Evolutionary conservation across 2,329 filamentous ascomycete species (phyloP).

Genomic region (Amauroascus verrucosus): DNA sequence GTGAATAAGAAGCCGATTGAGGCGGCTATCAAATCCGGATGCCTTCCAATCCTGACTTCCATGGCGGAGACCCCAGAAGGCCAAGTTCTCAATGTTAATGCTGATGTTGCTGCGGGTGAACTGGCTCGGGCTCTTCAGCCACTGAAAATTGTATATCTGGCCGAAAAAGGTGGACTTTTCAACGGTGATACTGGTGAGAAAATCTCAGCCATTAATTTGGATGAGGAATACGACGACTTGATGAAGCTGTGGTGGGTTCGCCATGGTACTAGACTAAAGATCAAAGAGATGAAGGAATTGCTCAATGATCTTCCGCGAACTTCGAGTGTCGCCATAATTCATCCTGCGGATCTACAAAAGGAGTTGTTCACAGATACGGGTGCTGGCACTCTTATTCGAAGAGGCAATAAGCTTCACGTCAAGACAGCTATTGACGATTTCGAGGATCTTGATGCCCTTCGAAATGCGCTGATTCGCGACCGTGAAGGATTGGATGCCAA

Average conservation of each 20-base stretch:
- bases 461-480: slow-evolving; percentile 71
- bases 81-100: slow-evolving; percentile 92
- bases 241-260: slow-evolving; percentile 93
- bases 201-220: slow-evolving; percentile 93
- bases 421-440: slow-evolving; percentile 64
- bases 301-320: slow-evolving; percentile 78
- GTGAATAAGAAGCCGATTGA: slow-evolving; percentile 88
- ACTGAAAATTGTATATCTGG: slow-evolving; percentile 96
- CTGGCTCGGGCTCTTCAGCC: slow-evolving; percentile 80
- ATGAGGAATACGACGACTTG: slow-evolving; percentile 87
- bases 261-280: slow-evolving; percentile 91
- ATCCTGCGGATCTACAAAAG: slow-evolving; percentile 89
- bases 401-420: slow-evolving; percentile 78
- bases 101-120: slow-evolving; percentile 90
- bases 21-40: slow-evolving; percentile 79
- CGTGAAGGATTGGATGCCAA: slow-evolving; percentile 70
- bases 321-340: slow-evolving; percentile 94
- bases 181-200: slow-evolving; percentile 89
- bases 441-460: slow-evolving; percentile 63
- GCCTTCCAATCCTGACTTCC: slow-evolving; percentile 85
- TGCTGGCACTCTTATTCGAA: slow-evolving; percentile 81
- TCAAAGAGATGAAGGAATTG: slow-evolving; percentile 92
- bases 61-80: slow-evolving; percentile 92
- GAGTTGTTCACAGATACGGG: slow-evolving; percentile 95
- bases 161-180: slow-evolving; percentile 92